phyloP scores from a whole-genome alignment of 805 yeast species.

The Limtongia smithiae region DNA sequence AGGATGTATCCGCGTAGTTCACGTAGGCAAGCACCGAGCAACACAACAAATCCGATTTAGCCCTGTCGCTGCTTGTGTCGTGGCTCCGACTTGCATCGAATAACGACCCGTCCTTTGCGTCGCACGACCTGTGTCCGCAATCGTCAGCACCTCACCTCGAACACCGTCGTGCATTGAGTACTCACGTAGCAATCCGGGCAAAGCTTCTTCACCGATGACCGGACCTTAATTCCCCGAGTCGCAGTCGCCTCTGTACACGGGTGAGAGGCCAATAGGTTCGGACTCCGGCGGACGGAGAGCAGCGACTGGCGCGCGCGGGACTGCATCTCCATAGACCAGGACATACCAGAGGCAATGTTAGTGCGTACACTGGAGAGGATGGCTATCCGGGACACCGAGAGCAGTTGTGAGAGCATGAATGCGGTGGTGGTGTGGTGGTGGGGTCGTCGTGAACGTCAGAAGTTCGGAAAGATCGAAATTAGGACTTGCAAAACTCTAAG shows the following conservation, averaged over 20 bases:
- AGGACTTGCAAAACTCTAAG: too few relatives aligned
- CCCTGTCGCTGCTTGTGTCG: slow-evolving; percentile 88
- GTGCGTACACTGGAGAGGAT: not conserved
- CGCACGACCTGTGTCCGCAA: slow-evolving; percentile 58
- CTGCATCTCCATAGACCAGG: slow-evolving; percentile 21
- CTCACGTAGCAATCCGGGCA: slow-evolving; percentile 78
- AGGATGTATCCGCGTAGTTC: too few relatives aligned
- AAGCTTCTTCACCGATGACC: slow-evolving; percentile 88
- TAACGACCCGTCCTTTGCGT: slow-evolving; percentile 91
- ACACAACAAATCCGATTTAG: too few relatives aligned
- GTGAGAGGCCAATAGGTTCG: not conserved
- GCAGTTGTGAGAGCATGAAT: slow-evolving; percentile 13
- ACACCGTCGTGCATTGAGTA: slow-evolving; percentile 4
- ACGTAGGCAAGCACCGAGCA: too few relatives aligned
- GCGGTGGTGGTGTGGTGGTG: not conserved
- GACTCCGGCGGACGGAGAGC: not conserved
- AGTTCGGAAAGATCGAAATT: too few relatives aligned
- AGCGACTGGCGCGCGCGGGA: not conserved
- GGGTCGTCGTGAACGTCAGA: too few relatives aligned
- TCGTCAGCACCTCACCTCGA: not conserved
- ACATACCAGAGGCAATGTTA: slow-evolving; percentile 5
- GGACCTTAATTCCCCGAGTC: slow-evolving; percentile 78
- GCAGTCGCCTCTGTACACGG: not conserved
- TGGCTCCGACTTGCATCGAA: slow-evolving; percentile 87
- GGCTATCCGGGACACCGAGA: slow-evolving; percentile 11